Evolutionary conservation across 257 asterid genomes (phyloP).

Genomic region (Fraxinus anomala): DNA sequence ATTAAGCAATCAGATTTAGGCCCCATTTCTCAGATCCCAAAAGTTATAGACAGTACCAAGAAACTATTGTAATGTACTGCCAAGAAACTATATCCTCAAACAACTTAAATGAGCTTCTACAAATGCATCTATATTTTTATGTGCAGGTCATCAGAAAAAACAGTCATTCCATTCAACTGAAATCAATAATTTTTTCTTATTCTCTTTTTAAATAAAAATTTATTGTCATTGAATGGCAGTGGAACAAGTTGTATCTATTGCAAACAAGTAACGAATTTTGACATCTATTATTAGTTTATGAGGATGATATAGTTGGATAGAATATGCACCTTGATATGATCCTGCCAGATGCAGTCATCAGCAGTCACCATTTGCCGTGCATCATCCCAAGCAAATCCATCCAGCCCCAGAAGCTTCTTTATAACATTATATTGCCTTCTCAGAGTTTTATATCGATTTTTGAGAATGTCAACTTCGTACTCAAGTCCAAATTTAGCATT

Average conservation of each 20-base stretch:
- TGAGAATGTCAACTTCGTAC: constrained; percentile 34
- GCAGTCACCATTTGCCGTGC: constrained; percentile 41
- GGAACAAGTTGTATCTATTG: no score
- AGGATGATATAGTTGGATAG: not conserved
- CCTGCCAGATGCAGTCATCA: constrained; percentile 43
- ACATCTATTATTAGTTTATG: no score
- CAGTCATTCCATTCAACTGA: no score
- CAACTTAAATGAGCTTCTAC: no score
- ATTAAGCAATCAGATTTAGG: not conserved
- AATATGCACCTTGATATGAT: constrained; percentile 37
- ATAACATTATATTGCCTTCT: constrained; percentile 36
- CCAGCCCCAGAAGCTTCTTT: constrained; percentile 38
- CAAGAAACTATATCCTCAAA: no score
- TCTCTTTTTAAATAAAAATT: no score
- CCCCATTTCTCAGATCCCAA: not conserved
- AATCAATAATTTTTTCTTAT: no score
- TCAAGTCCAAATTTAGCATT: constrained; percentile 35
- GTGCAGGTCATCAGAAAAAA: no score
- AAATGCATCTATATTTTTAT: no score
- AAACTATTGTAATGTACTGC: no score
- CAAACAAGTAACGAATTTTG: no score
- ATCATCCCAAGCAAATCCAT: constrained; percentile 49
- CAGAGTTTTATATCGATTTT: constrained; percentile 41
- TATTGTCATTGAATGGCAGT: no score
- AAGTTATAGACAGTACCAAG: not conserved